phyloP scores from a whole-genome alignment of 192 early-diverging fungal genomes.

The Gamsiella multidivaricata region DNA sequence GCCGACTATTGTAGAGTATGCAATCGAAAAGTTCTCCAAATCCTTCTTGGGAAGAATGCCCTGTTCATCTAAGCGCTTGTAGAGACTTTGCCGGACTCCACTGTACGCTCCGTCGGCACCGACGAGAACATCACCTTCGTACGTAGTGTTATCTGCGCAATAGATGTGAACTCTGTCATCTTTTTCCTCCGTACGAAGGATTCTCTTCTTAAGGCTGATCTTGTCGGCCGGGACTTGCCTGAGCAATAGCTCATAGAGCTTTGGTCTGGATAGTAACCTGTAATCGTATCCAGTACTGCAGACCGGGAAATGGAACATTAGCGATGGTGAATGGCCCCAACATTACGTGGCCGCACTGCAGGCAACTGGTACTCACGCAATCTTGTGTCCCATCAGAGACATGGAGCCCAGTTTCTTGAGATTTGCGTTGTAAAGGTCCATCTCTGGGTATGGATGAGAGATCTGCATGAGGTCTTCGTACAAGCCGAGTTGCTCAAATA shows the following conservation, averaged over 20 bases:
- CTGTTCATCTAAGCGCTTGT: background rate
- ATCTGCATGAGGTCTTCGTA: background rate
- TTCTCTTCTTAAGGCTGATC: slow-evolving; percentile 11
- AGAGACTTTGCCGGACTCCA: slow-evolving; percentile 34
- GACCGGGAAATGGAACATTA: background rate
- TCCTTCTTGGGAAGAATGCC: slow-evolving; percentile 10
- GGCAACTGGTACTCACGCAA: too few species aligned
- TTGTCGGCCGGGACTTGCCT: slow-evolving; percentile 13
- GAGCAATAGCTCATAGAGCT: slow-evolving; percentile 13
- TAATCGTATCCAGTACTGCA: slow-evolving; percentile 15
- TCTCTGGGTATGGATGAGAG: background rate
- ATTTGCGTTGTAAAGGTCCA: background rate
- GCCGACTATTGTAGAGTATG: slow-evolving; percentile 7
- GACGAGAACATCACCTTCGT: slow-evolving; percentile 29
- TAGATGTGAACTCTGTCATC: slow-evolving; percentile 17
- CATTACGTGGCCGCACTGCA: too few species aligned
- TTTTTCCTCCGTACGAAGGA: slow-evolving; percentile 7
- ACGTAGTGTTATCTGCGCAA: slow-evolving; percentile 17
- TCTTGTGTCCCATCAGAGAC: background rate
- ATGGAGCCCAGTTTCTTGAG: background rate
- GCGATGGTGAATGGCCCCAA: too few species aligned
- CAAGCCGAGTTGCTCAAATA: too few species aligned
- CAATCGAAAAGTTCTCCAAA: background rate
- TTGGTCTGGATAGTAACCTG: slow-evolving; percentile 1
- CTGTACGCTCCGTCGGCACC: too few species aligned